Conservation (phyloP, 345 rosid species). For the Toxicodendron radicans region DNA sequence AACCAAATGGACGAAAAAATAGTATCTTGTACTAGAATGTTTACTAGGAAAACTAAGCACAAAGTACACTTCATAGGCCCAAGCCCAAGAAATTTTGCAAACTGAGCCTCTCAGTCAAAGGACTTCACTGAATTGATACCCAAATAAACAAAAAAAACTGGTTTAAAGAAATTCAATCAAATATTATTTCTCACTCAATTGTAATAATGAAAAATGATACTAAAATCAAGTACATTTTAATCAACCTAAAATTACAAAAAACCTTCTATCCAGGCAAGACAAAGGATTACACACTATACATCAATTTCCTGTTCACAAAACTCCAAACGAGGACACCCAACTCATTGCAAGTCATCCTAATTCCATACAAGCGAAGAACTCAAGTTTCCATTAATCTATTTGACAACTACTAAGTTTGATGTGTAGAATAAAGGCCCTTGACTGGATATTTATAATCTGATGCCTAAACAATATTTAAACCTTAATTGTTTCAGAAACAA, state of each 20-base stretch:
- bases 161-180: not conserved
- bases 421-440: no score
- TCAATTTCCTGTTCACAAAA: not conserved
- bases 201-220: not conserved
- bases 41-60: not conserved
- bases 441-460: not conserved
- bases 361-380: not conserved
- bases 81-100: not conserved
- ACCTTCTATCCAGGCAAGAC: not conserved
- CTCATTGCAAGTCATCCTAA: not conserved
- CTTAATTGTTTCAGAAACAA: not conserved
- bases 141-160: not conserved
- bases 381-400: not conserved
- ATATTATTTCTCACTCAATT: no score
- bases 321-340: not conserved
- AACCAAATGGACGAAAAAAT: not conserved
- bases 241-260: not conserved
- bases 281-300: no score
- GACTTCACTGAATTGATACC: not conserved
- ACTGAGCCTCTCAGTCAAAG: not conserved
- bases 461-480: not conserved
- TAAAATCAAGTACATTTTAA: not conserved
- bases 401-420: not conserved
- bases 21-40: not conserved
- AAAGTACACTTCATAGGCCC: not conserved